Evolutionary conservation across 768 basidiomycete genomes (phyloP).

Genomic region (Butyriboletus loyo): DNA sequence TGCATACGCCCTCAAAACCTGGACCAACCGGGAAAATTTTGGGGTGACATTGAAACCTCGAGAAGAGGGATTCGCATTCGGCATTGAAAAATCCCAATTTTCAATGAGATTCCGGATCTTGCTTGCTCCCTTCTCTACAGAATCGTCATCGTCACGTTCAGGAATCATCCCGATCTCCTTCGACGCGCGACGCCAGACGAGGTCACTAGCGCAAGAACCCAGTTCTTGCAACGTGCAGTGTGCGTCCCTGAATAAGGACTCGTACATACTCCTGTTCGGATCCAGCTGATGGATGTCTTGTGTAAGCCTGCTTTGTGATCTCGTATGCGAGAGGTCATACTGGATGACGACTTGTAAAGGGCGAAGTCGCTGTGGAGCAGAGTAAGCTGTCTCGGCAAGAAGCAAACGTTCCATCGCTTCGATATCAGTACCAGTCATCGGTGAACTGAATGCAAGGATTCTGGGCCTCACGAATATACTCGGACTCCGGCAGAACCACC

Average conservation of each 20-base stretch:
- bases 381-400: constrained; percentile 39
- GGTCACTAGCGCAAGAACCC: constrained; percentile 66
- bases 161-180: constrained; percentile 34
- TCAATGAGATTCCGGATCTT: constrained; percentile 43
- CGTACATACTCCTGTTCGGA: constrained; percentile 36
- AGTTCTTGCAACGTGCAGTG: constrained; percentile 49
- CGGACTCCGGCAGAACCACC: constrained; percentile 41
- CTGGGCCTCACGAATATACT: constrained; percentile 39
- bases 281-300: constrained; percentile 48
- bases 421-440: constrained; percentile 28
- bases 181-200: constrained; percentile 61
- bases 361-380: constrained; percentile 34
- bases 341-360: constrained; percentile 53
- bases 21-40: constrained; percentile 60
- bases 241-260: constrained; percentile 46
- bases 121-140: constrained; percentile 20
- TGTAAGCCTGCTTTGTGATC: constrained; percentile 41
- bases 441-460: constrained; percentile 40
- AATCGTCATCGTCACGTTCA: constrained; percentile 37
- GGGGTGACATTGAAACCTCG: constrained; percentile 63
- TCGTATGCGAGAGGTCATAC: constrained; percentile 42
- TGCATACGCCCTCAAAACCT: constrained; percentile 55
- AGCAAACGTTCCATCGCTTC: constrained; percentile 40
- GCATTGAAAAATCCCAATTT: constrained; percentile 63
- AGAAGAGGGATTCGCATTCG: constrained; percentile 56